Evolutionary conservation across 108 stramenopile species (phyloP).

Genomic region (Fistulifera pelliculosa): DNA sequence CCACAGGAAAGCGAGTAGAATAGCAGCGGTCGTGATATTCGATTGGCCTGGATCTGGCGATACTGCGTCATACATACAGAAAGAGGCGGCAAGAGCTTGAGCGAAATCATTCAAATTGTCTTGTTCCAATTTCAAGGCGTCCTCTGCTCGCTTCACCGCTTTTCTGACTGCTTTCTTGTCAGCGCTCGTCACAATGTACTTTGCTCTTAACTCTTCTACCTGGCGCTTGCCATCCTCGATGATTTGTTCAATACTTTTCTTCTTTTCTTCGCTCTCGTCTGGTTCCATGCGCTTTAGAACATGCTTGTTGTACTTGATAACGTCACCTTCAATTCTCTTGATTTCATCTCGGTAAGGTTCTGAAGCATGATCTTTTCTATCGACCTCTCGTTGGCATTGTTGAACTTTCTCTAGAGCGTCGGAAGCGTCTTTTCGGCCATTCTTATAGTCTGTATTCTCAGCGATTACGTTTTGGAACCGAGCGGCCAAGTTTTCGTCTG

Average conservation of each 20-base stretch:
- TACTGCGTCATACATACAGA: not conserved
- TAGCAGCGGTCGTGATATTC: not conserved
- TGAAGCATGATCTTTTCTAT: conserved; percentile 2
- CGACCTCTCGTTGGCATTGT: not conserved
- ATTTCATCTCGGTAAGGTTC: conserved; percentile 1
- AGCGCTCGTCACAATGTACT: conserved; percentile 6
- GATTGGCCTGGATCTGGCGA: not conserved
- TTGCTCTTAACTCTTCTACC: not conserved
- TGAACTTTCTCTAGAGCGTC: conserved; percentile 1
- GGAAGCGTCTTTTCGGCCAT: not conserved
- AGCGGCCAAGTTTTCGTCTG: not conserved
- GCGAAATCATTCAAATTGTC: not conserved
- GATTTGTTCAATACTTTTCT: conserved; percentile 1
- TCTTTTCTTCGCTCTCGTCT: not conserved
- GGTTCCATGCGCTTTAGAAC: conserved; percentile 1
- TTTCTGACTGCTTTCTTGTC: conserved; percentile 5
- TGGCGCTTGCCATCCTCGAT: not conserved
- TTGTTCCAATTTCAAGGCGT: conserved; percentile 1
- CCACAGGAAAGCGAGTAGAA: conserved; percentile 6
- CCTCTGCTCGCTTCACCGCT: conserved; percentile 3
- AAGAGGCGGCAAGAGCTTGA: not conserved
- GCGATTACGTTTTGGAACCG: not conserved
- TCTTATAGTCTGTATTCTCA: conserved; percentile 2
- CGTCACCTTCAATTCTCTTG: conserved; percentile 7
- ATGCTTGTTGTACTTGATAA: conserved; percentile 5